These are phyloP conservation scores for Penicillium cosmopolitanum DNA, from an alignment of 495 filamentous ascomycete genomes.

Conservation along the genomic window DNA sequence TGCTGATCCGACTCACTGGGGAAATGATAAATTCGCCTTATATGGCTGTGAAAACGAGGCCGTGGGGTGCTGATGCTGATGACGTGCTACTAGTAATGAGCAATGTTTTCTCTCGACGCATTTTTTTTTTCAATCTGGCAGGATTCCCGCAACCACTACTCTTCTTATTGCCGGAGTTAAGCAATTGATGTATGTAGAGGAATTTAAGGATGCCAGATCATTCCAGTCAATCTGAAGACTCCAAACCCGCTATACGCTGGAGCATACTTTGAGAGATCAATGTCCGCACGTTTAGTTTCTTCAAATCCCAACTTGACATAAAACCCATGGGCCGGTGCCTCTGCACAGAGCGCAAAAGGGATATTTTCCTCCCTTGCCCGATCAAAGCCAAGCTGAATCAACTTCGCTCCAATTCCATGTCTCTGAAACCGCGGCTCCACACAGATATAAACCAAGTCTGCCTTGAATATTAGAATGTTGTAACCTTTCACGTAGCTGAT, in stretches of 20 bases:
- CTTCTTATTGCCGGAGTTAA: no score
- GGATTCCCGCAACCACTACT: no score
- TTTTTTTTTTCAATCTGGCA: no score
- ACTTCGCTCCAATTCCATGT: constrained; percentile 20
- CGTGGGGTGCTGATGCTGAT: no score
- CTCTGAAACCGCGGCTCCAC: constrained; percentile 16
- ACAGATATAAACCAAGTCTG: constrained; percentile 27
- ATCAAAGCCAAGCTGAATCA: constrained; percentile 18
- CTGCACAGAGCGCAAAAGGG: constrained; percentile 17
- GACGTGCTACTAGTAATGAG: no score
- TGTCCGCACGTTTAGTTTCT: constrained; percentile 22
- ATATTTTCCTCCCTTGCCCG: constrained; percentile 15
- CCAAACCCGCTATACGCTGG: constrained; percentile 26
- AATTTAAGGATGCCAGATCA: constrained; percentile 22
- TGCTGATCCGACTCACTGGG: background rate
- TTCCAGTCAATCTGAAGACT: constrained; percentile 19
- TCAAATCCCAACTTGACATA: constrained; percentile 23
- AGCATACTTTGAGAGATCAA: constrained; percentile 28
- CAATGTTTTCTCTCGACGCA: no score
- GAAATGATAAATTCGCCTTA: no score
- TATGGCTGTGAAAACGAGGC: no score
- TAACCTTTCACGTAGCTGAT: background rate
- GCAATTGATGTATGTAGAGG: no score
- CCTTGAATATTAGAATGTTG: background rate
- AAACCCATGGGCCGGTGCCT: constrained; percentile 24